Conservation (phyloP, 371 early-diverging fungal genomes). For the Dichotomocladium elegans region DNA sequence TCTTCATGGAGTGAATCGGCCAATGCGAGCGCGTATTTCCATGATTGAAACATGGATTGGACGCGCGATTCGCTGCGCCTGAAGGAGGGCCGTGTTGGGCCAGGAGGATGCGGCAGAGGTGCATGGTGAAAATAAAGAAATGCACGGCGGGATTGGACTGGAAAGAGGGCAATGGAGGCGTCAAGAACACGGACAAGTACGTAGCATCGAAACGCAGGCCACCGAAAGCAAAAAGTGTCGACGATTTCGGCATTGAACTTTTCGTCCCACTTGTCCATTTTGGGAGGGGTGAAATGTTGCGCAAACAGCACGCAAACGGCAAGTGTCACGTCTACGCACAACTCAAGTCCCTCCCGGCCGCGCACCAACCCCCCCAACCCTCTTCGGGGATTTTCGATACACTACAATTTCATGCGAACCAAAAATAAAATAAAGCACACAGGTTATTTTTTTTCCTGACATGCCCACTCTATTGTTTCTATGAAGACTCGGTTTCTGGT, state of each 20-base stretch:
- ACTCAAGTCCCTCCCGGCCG: no score
- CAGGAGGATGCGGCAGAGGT: conserved; percentile 8
- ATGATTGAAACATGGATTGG: conserved; percentile 18
- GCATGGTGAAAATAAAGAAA: conserved; percentile 29
- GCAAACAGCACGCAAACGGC: no score
- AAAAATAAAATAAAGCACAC: no score
- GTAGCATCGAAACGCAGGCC: conserved; percentile 27
- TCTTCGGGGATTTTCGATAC: no score
- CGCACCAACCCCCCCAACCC: no score
- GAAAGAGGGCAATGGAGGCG: conserved; percentile 23
- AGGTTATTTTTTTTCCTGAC: no score
- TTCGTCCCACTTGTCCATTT: no score
- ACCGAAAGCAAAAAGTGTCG: conserved; percentile 33
- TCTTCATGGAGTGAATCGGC: background rate
- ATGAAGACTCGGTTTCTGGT: no score
- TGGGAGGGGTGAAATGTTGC: no score
- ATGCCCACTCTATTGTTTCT: no score
- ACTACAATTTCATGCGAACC: no score
- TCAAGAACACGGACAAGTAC: conserved; percentile 25
- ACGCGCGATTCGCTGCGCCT: conserved; percentile 4
- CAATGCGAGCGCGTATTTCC: conserved; percentile 12
- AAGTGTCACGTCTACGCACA: no score
- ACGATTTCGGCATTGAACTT: conserved; percentile 8
- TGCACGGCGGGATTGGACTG: conserved; percentile 21
- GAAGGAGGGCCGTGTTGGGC: background rate